Evolutionary conservation across 2,329 filamentous ascomycete species (phyloP), one percentile per base, ranked within the genome.

Genomic region (Ciborinia camelliae): DNA sequence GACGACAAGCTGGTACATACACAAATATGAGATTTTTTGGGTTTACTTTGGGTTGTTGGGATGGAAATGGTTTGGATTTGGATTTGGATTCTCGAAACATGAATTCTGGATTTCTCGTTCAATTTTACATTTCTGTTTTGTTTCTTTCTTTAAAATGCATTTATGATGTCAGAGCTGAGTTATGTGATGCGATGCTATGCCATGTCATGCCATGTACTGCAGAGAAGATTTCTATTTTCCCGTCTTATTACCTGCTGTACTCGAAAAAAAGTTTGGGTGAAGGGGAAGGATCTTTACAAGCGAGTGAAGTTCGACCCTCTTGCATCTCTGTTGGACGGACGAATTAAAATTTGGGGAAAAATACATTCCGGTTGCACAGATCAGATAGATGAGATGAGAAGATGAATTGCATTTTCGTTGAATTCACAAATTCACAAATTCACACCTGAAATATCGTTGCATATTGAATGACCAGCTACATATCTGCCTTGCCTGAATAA

Each of bases 41-140:
- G 20, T n/a, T 20, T n/a, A n/a, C n/a, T n/a, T n/a, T 58, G 55
- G 55, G 55, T 41, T 47, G 26, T n/a, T 58, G 41, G 55, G 20
- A 58, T 47, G 28, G 28, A 28, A 58, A 51, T 20, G 57, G 30
- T 48, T 20, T 3, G 18, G 35, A 37, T 47, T 9, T n/a, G n/a
- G 26, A 35, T 32, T n/a, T n/a, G n/a, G n/a, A n/a, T n/a, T n/a
- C n/a, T n/a, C n/a, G n/a, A n/a, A n/a, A n/a, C 30, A 47, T 47
- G 14, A 35, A 47, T 58, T 35, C 30, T 47, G n/a, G n/a, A 47
- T 35, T 32, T 58, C 26, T 45, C n/a, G n/a, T n/a, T 23, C 37
- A 43, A n/a, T 20, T 20, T 32, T 57, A 23, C 41, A 47, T 58
- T 30, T 47, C 10, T 23, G 43, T 20, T 57, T 43, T 37, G 14